phyloP scores from a whole-genome alignment of 2,329 filamentous ascomycete species.

The Keithomyces neogunnii region DNA sequence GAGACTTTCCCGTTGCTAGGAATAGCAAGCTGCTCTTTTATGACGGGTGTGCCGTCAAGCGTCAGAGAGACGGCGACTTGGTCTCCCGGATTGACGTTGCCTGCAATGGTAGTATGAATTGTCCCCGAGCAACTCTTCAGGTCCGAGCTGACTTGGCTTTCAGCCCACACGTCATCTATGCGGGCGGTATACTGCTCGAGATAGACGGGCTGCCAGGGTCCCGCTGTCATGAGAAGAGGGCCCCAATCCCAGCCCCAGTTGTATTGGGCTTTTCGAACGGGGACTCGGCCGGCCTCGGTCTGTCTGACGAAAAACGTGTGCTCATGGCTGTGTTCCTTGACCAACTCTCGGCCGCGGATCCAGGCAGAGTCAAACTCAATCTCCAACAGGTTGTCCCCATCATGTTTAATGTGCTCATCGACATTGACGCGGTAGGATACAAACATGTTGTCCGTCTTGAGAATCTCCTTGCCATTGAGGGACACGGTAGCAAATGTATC shows the following conservation, averaged over 20 bases:
- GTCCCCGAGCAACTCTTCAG: conserved; percentile 15
- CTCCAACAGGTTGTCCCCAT: conserved; percentile 35
- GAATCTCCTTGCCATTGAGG: conserved; percentile 44
- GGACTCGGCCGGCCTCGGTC: conserved; percentile 30
- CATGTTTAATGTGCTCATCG: conserved; percentile 27
- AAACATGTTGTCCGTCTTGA: conserved; percentile 57
- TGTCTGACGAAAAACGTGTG: conserved; percentile 44
- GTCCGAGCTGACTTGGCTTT: conserved; percentile 26
- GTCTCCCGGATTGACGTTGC: conserved; percentile 16
- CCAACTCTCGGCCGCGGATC: conserved; percentile 41
- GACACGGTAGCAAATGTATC: conserved; percentile 54
- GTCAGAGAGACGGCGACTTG: conserved; percentile 19
- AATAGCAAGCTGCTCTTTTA: conserved; percentile 8
- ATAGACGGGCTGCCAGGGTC: conserved; percentile 58
- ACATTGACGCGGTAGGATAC: conserved; percentile 47
- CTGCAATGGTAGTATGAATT: conserved; percentile 28
- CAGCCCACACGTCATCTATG: conserved; percentile 48
- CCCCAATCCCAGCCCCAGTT: conserved; percentile 70
- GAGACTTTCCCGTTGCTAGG: neutral
- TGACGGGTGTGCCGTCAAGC: conserved; percentile 8
- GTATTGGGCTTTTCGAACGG: conserved; percentile 55
- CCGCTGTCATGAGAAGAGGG: conserved; percentile 51
- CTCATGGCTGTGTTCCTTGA: conserved; percentile 39
- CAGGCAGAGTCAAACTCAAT: conserved; percentile 50
- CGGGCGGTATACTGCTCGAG: conserved; percentile 54